Evolutionary conservation across 1,139 yeast species (phyloP), one percentile per base, ranked within the genome.

Genomic region (Hanseniaspora uvarum): DNA sequence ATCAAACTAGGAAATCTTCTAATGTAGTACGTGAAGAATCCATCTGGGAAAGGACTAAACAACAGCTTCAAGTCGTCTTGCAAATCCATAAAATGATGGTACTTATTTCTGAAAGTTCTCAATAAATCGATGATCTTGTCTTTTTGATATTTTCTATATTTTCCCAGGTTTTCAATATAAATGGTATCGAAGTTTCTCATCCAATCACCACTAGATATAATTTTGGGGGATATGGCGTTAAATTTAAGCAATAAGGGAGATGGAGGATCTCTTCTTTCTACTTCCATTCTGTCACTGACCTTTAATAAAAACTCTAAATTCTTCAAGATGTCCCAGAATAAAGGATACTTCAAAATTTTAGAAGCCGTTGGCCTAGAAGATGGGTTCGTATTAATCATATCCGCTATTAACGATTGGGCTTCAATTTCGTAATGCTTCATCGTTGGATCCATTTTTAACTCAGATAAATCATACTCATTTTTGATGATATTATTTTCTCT

Each of bases 31-130:
- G 71, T 68, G 67, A 87, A 83, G 65, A 86, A 92, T 1, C 94
- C 95, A 55, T 79, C 79, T 0, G 97, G 96, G 33, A 86, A 70
- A 0, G 94, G 84, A 23, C 86, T 83, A 80, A 92, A 84, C 55
- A 78, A 68, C 59, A 61, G 67, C 31, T 71, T 77, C 69, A 89
- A 70, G 21, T 71, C 74, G 5, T 71, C 73, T 1, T 96, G 95
- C 67, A 89, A 71, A 64, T 94, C 98, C 68, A 87, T 87, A 67
- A 78, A 92, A 67, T 92, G 99, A 66, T 87, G 96, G 65, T 85
- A 81, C 66, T 92, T 92, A 71, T 92, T 92, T 60, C 99, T 75
- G 61, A 92, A 71, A 0, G 96, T 96, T 58, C 99, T 74, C 55
- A 92, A 70, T 55, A 92, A 70, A 66, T 94, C 98, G 80, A 87